Percentiles rank a stretch among this genome's conserved stretches.
Conservation (phyloP, 2,329 filamentous ascomycete genomes). For the Paecilomyces dactylethromorphus region DNA sequence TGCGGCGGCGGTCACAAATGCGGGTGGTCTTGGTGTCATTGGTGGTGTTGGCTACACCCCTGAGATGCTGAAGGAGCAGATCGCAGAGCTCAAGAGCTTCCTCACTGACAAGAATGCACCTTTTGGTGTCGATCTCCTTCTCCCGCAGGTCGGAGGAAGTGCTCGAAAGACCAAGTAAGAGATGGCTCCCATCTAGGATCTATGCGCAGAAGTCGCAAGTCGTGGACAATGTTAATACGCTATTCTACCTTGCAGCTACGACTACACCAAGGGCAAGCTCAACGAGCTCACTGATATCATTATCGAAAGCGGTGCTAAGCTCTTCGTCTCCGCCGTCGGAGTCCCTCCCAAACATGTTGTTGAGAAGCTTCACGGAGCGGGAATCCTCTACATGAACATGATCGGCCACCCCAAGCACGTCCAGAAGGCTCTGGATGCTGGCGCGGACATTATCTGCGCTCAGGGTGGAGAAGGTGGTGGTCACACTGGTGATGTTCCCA, state of each 20-base stretch:
- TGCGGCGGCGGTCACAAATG: constrained; percentile 93
- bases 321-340: constrained; percentile 96
- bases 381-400: constrained; percentile 99
- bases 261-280: constrained; percentile 99
- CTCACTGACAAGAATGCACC: constrained; percentile 86
- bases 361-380: constrained; percentile 78
- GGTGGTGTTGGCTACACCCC: constrained; percentile 89
- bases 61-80: constrained; percentile 93
- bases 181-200: neutral
- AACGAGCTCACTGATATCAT: constrained; percentile 83
- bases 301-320: constrained; percentile 81
- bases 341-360: constrained; percentile 85
- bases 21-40: constrained; percentile 92
- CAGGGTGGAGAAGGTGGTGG: constrained; percentile 97
- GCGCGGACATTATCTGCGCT: constrained; percentile 94
- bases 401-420: constrained; percentile 99
- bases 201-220: neutral
- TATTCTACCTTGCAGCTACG: constrained; percentile 60
- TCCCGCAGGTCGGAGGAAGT: constrained; percentile 89
- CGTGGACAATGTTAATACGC: constrained; percentile 7
- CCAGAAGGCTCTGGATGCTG: constrained; percentile 86
- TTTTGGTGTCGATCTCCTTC: constrained; percentile 87
- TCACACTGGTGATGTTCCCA: constrained; percentile 91
- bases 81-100: constrained; percentile 85
- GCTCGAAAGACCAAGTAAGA: constrained; percentile 87